A percentile compares a stretch with the other conserved stretches of the same genome.
Conservation (phyloP, 23 red algal species). For the Agarophyton chilense region DNA sequence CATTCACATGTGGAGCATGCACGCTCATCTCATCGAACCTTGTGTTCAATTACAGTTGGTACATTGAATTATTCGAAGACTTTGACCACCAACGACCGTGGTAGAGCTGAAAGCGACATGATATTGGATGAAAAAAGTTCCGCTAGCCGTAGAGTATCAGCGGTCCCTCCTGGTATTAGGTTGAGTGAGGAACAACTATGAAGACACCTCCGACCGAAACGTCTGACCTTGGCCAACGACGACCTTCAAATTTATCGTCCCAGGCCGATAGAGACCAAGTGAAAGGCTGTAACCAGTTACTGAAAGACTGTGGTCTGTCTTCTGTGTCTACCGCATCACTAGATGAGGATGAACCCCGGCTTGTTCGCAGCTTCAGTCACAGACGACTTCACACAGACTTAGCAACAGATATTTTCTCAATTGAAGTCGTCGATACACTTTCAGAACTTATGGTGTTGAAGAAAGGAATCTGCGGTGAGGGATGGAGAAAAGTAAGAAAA, state of each 20-base stretch:
- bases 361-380: slow-evolving; percentile 14
- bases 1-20: neutral
- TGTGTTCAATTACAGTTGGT: neutral
- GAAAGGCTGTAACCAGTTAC: too few species aligned
- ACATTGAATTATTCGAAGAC: neutral
- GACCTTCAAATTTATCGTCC: neutral
- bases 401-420: neutral
- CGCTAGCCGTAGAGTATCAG: too few species aligned
- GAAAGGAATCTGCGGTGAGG: neutral
- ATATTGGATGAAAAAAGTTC: too few species aligned
- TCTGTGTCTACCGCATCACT: neutral
- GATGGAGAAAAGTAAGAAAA: neutral
- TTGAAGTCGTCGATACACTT: neutral
- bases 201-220: too few species aligned
- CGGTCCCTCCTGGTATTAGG: too few species aligned
- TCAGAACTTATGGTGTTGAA: neutral
- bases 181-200: too few species aligned
- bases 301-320: neutral
- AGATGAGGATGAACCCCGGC: slow-evolving; percentile 16
- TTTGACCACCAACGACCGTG: neutral
- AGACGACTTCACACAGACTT: slow-evolving; percentile 22
- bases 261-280: neutral
- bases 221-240: neutral
- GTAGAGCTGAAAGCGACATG: too few species aligned
- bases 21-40: neutral